phyloP scores from a whole-genome alignment of 805 yeast genomes.

The Cyberlindnera maritima region DNA sequence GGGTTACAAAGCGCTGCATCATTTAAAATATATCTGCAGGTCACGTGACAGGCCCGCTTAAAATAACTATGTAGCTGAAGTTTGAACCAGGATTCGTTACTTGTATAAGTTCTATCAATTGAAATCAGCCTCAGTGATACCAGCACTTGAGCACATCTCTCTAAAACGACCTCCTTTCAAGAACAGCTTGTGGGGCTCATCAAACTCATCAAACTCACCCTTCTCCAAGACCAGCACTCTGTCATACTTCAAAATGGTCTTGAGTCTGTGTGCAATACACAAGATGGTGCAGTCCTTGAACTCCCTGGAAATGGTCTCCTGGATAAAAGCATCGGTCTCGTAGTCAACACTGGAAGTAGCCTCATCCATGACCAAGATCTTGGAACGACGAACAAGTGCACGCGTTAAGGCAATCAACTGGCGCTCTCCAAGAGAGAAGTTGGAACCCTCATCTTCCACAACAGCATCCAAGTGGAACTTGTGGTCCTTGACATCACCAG shows the following conservation, averaged over 20 bases:
- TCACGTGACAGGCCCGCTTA: too few species aligned
- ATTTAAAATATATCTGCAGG: too few species aligned
- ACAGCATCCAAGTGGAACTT: constrained; percentile 60
- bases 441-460: constrained; percentile 68
- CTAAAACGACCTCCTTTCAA: constrained; percentile 43
- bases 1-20: too few species aligned
- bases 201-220: constrained; percentile 55
- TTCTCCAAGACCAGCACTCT: constrained; percentile 55
- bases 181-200: constrained; percentile 48
- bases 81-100: too few species aligned
- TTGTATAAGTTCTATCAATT: too few species aligned
- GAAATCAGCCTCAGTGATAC: constrained; percentile 41
- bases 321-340: constrained; percentile 66
- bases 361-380: constrained; percentile 66
- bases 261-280: constrained; percentile 83
- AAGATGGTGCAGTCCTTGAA: constrained; percentile 63
- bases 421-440: constrained; percentile 70
- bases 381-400: constrained; percentile 62
- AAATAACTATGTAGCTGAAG: too few species aligned
- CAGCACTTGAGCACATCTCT: constrained; percentile 49
- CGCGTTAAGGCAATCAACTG: constrained; percentile 69
- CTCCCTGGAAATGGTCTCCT: constrained; percentile 53
- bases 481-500: constrained; percentile 9
- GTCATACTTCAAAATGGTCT: constrained; percentile 70
- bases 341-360: constrained; percentile 78